phyloP scores from a whole-genome alignment of 129 eudicot genomes.

The Gnaphalium uliginosum region DNA sequence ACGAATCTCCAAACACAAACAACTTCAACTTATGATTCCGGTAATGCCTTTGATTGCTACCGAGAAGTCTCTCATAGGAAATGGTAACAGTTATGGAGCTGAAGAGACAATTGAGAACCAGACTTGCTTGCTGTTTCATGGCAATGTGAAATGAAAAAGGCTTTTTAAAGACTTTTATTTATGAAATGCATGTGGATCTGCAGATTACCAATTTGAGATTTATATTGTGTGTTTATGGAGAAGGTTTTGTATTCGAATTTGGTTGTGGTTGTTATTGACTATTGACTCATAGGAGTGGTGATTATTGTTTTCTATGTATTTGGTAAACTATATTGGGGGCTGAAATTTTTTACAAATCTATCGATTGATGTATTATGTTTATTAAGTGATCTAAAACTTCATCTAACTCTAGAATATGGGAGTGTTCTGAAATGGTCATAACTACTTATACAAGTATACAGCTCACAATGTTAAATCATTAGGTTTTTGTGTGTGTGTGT shows the following conservation, averaged over 20 bases:
- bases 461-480: no score
- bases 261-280: conserved; percentile 42
- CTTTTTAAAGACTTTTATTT: neutral
- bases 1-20: conserved; percentile 80
- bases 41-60: neutral
- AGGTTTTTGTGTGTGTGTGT: no score
- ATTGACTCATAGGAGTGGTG: conserved; percentile 21
- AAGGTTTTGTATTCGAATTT: conserved; percentile 14
- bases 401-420: no score
- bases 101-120: conserved; percentile 30
- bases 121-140: conserved; percentile 32
- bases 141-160: neutral
- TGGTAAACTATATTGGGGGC: conserved; percentile 32
- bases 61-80: neutral
- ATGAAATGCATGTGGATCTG: conserved; percentile 9
- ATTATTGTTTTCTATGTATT: conserved; percentile 26
- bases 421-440: no score
- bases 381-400: no score
- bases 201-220: conserved; percentile 1
- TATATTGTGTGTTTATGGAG: conserved; percentile 1
- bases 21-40: conserved; percentile 33
- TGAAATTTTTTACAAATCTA: neutral
- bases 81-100: conserved; percentile 13
- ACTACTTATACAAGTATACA: no score
- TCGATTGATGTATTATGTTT: no score